Evolutionary conservation across 2,329 filamentous ascomycete species (phyloP).

Genomic region (Epichloe sibirici): DNA sequence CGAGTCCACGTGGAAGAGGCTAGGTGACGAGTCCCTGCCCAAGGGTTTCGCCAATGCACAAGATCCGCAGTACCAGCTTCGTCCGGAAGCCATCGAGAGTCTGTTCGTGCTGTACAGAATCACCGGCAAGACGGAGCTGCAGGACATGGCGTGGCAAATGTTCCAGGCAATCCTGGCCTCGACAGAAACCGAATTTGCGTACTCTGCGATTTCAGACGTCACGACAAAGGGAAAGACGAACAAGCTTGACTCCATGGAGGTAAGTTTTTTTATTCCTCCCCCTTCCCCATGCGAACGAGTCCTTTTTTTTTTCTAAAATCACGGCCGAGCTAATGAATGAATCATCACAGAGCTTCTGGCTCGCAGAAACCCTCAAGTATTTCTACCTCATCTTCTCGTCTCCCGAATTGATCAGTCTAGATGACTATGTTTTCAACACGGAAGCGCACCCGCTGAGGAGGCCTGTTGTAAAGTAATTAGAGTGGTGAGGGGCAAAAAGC

Average conservation of each 20-base stretch:
- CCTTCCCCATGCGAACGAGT: background rate
- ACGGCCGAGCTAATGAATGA: too few relatives aligned
- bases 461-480: background rate
- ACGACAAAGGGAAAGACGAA: conserved; percentile 17
- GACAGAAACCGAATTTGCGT: conserved; percentile 34
- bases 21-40: conserved; percentile 17
- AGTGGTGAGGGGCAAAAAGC: background rate
- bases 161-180: conserved; percentile 32
- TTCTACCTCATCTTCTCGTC: conserved; percentile 61
- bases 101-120: conserved; percentile 64
- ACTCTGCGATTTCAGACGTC: conserved; percentile 36
- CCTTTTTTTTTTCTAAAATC: too few relatives aligned
- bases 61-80: conserved; percentile 36
- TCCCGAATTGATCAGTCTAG: conserved; percentile 49
- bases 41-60: conserved; percentile 51
- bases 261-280: conserved; percentile 13
- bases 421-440: conserved; percentile 52
- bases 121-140: conserved; percentile 33
- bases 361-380: conserved; percentile 64
- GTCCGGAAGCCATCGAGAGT: conserved; percentile 64
- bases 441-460: conserved; percentile 32
- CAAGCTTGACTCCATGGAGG: conserved; percentile 49
- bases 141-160: conserved; percentile 42
- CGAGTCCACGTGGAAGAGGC: conserved; percentile 15
- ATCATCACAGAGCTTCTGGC: conserved; percentile 51